phyloP scores from a whole-genome alignment of 169 alveolate species.

The Fabrea salina region DNA sequence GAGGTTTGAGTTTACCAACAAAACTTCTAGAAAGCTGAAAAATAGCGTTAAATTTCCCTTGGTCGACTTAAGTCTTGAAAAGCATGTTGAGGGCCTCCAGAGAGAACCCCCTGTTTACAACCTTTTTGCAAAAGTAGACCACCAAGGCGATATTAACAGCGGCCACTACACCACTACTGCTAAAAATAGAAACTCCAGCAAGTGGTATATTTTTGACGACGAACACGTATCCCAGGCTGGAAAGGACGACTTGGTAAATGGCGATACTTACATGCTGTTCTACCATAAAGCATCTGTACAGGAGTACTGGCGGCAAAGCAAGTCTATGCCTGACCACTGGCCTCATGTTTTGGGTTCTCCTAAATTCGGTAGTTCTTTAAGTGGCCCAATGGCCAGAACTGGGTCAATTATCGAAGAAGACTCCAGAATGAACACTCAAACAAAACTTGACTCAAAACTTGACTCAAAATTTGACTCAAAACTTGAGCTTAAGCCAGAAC shows the following conservation, averaged over 20 bases:
- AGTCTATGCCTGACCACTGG: background rate
- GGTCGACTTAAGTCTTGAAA: slow-evolving; percentile 35
- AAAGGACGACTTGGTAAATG: slow-evolving; percentile 15
- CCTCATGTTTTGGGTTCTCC: slow-evolving; percentile 21
- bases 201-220: slow-evolving; percentile 79
- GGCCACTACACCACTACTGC: slow-evolving; percentile 71
- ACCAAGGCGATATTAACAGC: slow-evolving; percentile 55
- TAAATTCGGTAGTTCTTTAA: too few species aligned
- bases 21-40: slow-evolving; percentile 22
- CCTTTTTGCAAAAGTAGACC: slow-evolving; percentile 66
- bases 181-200: slow-evolving; percentile 50
- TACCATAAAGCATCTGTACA: slow-evolving; percentile 33
- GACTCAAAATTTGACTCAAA: too few species aligned
- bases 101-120: slow-evolving; percentile 41
- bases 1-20: slow-evolving; percentile 25
- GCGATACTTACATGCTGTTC: slow-evolving; percentile 49
- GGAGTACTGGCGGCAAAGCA: background rate
- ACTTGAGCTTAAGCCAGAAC: too few species aligned
- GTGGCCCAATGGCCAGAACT: too few species aligned
- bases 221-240: slow-evolving; percentile 32
- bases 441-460: too few species aligned
- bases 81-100: slow-evolving; percentile 44
- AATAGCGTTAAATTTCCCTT: slow-evolving; percentile 35
- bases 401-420: too few species aligned
- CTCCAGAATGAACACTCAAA: too few species aligned